Evolutionary conservation across 23 red algal species (phyloP).

Genomic region (Gracilaria domingensis): DNA sequence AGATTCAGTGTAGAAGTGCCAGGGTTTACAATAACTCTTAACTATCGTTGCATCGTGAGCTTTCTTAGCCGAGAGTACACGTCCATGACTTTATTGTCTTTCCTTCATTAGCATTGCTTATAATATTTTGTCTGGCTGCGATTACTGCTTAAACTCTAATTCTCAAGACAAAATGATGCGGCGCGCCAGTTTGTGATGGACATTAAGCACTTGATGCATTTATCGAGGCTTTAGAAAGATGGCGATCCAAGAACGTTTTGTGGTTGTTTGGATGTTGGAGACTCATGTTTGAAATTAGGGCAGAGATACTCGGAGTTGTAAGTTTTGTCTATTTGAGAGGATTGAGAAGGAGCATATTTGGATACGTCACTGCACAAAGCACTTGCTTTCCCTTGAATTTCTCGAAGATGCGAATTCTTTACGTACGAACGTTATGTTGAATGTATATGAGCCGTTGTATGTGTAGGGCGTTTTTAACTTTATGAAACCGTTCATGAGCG

Average conservation of each 20-base stretch:
- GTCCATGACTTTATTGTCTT: too few species aligned
- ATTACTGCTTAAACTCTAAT: too few species aligned
- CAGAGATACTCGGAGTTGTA: constrained; percentile 47
- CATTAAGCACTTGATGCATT: constrained; percentile 31
- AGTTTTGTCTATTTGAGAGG: constrained; percentile 25
- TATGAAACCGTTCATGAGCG: constrained; percentile 64
- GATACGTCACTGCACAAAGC: constrained; percentile 32
- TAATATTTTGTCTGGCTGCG: too few species aligned
- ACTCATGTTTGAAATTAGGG: constrained; percentile 43
- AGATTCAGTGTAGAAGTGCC: too few species aligned
- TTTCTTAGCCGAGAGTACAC: too few species aligned
- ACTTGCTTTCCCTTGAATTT: constrained; percentile 31
- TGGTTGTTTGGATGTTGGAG: constrained; percentile 41
- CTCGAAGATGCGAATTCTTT: constrained; percentile 39
- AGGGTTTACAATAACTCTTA: too few species aligned
- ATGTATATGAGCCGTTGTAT: constrained; percentile 30
- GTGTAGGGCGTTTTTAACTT: constrained; percentile 29
- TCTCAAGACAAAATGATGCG: constrained; percentile 17
- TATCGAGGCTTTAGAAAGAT: constrained; percentile 18
- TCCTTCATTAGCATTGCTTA: too few species aligned
- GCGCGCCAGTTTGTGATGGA: constrained; percentile 51
- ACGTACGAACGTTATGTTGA: constrained; percentile 44
- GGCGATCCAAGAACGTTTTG: not conserved
- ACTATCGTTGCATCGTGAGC: too few species aligned
- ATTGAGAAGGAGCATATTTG: constrained; percentile 12